Conservation (phyloP, 1,284 basidiomycete genomes). For the Erythrobasidium hasegawianum region DNA sequence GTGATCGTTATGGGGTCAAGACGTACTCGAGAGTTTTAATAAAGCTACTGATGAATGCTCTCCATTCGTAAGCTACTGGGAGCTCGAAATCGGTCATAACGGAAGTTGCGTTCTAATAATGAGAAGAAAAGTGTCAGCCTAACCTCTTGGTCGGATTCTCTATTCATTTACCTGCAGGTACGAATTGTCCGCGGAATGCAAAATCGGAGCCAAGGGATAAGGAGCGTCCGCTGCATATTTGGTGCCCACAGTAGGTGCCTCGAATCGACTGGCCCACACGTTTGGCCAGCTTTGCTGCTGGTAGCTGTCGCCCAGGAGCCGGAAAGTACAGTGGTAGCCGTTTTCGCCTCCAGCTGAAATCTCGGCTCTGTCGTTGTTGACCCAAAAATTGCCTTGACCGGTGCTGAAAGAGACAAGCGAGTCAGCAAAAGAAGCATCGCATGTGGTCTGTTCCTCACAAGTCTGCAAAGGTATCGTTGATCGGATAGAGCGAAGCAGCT, state of each 20-base stretch:
- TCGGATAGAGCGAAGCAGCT: constrained; percentile 25
- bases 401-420: neutral
- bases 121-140: neutral
- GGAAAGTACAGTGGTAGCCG: constrained; percentile 28
- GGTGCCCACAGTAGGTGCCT: constrained; percentile 36
- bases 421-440: neutral
- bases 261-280: constrained; percentile 36
- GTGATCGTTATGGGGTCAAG: neutral
- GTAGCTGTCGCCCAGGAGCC: constrained; percentile 13
- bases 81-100: constrained; percentile 34
- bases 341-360: constrained; percentile 22
- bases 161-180: constrained; percentile 28
- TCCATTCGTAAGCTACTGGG: constrained; percentile 35
- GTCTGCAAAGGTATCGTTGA: constrained; percentile 34
- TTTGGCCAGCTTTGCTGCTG: constrained; percentile 22
- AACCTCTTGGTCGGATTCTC: neutral
- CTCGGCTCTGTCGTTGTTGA: constrained; percentile 17
- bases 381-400: constrained; percentile 19
- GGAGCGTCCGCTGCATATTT: constrained; percentile 14
- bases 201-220: constrained; percentile 29
- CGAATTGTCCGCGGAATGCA: constrained; percentile 36
- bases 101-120: constrained; percentile 31
- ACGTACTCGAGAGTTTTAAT: constrained; percentile 36
- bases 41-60: constrained; percentile 35
- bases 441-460: neutral